Evolutionary conservation across 129 eudicot genomes (phyloP).

Genomic region (Saposhnikovia divaricata): DNA sequence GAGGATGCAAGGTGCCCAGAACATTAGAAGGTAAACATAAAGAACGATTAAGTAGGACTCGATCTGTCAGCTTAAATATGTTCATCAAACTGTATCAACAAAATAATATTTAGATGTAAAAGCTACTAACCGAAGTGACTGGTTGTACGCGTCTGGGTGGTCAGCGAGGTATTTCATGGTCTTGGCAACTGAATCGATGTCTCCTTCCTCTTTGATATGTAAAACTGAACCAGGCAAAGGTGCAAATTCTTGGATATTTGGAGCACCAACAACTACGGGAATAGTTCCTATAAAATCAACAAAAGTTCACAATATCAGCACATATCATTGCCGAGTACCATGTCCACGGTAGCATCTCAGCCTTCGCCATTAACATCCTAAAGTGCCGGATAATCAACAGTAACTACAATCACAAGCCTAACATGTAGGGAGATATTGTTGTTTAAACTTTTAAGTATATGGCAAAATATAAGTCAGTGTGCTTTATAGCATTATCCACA

Average conservation of each 20-base stretch:
- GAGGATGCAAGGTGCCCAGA: background rate
- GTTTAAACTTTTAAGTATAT: background rate
- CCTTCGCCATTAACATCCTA: background rate
- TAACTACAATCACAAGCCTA: background rate
- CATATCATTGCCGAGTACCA: background rate
- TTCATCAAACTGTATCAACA: background rate
- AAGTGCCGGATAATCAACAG: background rate
- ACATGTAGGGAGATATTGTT: background rate
- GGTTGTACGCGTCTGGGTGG: conserved; percentile 13
- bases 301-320: background rate
- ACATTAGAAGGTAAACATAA: background rate
- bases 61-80: background rate
- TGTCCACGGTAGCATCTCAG: background rate
- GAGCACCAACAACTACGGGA: conserved; percentile 74
- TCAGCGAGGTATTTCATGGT: conserved; percentile 44
- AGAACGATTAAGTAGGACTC: background rate
- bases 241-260: conserved; percentile 61
- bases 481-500: background rate
- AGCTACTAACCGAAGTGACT: conserved; percentile 3
- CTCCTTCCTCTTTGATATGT: conserved; percentile 42
- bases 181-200: conserved; percentile 39
- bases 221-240: conserved; percentile 41
- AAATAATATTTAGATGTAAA: too few relatives aligned
- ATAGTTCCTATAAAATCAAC: conserved; percentile 32
- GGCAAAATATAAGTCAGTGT: background rate